phyloP scores from a whole-genome alignment of 2,329 filamentous ascomycete species.

The Talaromyces sp. region DNA sequence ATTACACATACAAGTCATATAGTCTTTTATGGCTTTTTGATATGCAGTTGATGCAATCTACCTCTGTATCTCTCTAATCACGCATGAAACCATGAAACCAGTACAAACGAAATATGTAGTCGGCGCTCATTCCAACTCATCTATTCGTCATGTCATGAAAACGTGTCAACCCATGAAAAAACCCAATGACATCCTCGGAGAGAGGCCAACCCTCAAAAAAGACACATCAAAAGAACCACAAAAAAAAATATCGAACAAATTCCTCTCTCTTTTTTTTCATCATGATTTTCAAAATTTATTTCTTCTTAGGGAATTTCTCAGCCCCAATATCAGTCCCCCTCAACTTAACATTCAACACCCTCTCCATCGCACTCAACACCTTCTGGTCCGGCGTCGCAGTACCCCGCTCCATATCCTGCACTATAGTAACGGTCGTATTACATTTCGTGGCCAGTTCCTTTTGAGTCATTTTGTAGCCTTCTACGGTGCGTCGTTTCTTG shows the following conservation, averaged over 20 bases:
- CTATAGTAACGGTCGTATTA: slow-evolving; percentile 74
- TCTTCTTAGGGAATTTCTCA: slow-evolving; percentile 76
- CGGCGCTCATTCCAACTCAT: slow-evolving; percentile 16
- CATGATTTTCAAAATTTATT: slow-evolving; percentile 31
- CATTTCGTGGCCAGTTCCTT: slow-evolving; percentile 80
- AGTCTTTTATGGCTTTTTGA: not conserved
- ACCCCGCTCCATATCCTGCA: slow-evolving; percentile 82
- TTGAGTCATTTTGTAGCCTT: slow-evolving; percentile 94
- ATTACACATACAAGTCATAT: not conserved
- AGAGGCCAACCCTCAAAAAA: too few species aligned
- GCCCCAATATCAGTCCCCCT: slow-evolving; percentile 78
- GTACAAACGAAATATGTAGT: slow-evolving; percentile 8
- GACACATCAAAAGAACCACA: not conserved
- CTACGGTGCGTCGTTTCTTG: slow-evolving; percentile 68
- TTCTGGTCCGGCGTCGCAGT: slow-evolving; percentile 76
- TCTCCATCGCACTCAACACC: slow-evolving; percentile 71
- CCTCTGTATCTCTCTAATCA: slow-evolving; percentile 1
- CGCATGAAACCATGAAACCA: slow-evolving; percentile 2
- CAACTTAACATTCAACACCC: slow-evolving; percentile 80
- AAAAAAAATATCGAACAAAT: not conserved
- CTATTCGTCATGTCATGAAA: slow-evolving; percentile 6
- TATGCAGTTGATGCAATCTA: not conserved
- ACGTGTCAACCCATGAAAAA: not conserved
- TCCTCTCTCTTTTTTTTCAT: not conserved
- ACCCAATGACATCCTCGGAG: not conserved